Base-by-base conservation (phyloP, 805 yeast species). In the Barnettozyma vustinii region DNA sequence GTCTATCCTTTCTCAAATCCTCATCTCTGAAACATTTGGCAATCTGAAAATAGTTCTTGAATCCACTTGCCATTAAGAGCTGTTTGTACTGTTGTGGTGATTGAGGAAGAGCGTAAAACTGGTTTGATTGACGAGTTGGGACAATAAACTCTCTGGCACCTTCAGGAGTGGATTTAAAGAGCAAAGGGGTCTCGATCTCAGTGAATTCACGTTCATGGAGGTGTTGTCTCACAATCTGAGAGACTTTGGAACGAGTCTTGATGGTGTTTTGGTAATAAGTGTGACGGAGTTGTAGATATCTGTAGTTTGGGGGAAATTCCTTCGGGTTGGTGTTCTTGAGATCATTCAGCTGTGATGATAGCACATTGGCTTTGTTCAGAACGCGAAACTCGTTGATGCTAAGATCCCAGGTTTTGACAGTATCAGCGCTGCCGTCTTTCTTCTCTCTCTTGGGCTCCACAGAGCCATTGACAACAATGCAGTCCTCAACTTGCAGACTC, bases 21-120 rank as follows among this genome's bases (percentile, higher is more conserved):
- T 94, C 99, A 64, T 94, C 99, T 55, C 99, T 75, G 64, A 94
- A 94, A 64, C 99, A 94, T 60, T 80, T 83, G 4, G 99, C 98
- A 37, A 94, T 72, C 67, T 94, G 99, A 66, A 80, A 94, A 66
- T 94, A 94, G 44, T 80, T 75, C 45, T 84, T 76, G 37, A 94
- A 80, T 1, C 99, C 99, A 37, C 96, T 84, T 1, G 97, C 96
- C 90, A 94, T 94, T 32, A 94, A 70, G 37, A 94, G 71, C 66
- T 94, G 99, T 62, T 94, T 94, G 63, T 92, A 94, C 63, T 94
- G 99, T 63, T 94, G 99, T 0, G 99, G 99, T 15, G 97, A 88
- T 65, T 94, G 99, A 0, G 98, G 97, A 26, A 94, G 72, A 0
- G 99, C 97, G 64, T 92, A 94, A 65, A 87, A 85, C 25, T 72